Percentiles rank a stretch among this genome's conserved stretches.
Conservation (phyloP, 306 rosid genomes). For the Rosa lucieae region DNA sequence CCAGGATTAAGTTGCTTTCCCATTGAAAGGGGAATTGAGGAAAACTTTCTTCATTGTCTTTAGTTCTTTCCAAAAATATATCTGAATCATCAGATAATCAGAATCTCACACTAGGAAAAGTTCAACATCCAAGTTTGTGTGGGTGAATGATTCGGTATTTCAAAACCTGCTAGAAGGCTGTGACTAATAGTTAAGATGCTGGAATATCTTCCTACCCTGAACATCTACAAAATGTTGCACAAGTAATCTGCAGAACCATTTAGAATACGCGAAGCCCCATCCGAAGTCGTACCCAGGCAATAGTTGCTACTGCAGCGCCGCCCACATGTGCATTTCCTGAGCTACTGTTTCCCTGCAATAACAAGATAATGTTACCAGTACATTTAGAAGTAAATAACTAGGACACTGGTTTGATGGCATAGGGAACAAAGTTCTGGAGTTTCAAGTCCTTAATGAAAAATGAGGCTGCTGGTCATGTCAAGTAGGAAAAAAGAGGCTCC, state of each 20-base stretch:
- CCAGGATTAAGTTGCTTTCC: neutral
- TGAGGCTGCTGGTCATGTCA: too few relatives aligned
- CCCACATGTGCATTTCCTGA: slow-evolving; percentile 80
- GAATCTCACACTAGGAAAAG: neutral
- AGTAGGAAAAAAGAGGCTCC: too few relatives aligned
- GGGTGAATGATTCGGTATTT: neutral
- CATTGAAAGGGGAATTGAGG: neutral
- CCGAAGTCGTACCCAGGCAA: slow-evolving; percentile 70
- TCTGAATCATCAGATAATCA: neutral
- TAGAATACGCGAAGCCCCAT: slow-evolving; percentile 44
- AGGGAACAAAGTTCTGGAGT: neutral
- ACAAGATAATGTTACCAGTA: neutral
- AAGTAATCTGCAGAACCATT: neutral
- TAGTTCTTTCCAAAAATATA: neutral
- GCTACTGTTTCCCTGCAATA: slow-evolving; percentile 42
- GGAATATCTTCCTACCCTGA: neutral
- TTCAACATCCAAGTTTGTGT: neutral
- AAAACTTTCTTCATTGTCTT: neutral
- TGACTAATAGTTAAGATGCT: neutral
- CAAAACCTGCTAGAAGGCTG: neutral
- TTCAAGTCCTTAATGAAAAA: too few relatives aligned
- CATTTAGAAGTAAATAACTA: neutral
- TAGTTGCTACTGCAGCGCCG: slow-evolving; percentile 83
- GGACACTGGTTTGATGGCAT: slow-evolving; percentile 6
- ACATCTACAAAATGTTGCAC: neutral